Evolutionary conservation across 2,329 filamentous ascomycete species (phyloP).

Genomic region (Monosporascus sp.): DNA sequence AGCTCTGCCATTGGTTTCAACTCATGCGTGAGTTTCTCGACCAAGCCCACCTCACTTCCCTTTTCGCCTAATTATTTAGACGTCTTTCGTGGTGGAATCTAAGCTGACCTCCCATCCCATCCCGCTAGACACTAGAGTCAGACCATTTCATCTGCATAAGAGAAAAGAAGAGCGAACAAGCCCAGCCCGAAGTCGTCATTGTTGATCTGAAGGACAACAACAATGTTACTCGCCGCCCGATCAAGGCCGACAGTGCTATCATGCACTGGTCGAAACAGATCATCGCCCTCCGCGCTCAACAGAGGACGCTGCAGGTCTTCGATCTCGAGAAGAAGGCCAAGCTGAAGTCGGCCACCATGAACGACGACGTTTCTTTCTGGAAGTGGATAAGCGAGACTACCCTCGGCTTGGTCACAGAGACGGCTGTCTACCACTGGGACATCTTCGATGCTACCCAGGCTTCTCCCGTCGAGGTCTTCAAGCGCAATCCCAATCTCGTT

Average conservation of each 20-base stretch:
- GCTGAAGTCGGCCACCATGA: slow-evolving; percentile 94
- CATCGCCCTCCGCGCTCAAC: slow-evolving; percentile 93
- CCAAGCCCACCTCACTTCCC: too few species aligned
- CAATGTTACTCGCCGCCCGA: slow-evolving; percentile 88
- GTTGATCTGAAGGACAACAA: slow-evolving; percentile 97
- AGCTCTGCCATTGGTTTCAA: slow-evolving; percentile 69
- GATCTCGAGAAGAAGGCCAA: slow-evolving; percentile 90
- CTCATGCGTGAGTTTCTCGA: slow-evolving; percentile 62
- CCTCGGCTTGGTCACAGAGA: slow-evolving; percentile 85
- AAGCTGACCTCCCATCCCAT: slow-evolving; percentile 14
- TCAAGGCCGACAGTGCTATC: slow-evolving; percentile 99
- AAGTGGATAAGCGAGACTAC: slow-evolving; percentile 94
- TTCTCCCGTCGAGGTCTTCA: slow-evolving; percentile 84
- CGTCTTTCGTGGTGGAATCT: background rate
- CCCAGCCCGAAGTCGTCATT: slow-evolving; percentile 92
- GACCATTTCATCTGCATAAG: slow-evolving; percentile 94
- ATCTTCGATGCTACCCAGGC: slow-evolving; percentile 80
- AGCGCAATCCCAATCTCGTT: slow-evolving; percentile 83
- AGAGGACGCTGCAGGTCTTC: slow-evolving; percentile 94
- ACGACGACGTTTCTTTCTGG: slow-evolving; percentile 97
- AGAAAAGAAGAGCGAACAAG: slow-evolving; percentile 81
- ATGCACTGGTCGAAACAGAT: slow-evolving; percentile 98
- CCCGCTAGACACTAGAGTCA: slow-evolving; percentile 86
- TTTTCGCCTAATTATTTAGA: too few species aligned
- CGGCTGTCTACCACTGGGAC: slow-evolving; percentile 94